A percentile compares a stretch with the other conserved stretches of the same genome.
Conservation (phyloP, 78 protist genomes). For the Cavenderia fasciculata region DNA sequence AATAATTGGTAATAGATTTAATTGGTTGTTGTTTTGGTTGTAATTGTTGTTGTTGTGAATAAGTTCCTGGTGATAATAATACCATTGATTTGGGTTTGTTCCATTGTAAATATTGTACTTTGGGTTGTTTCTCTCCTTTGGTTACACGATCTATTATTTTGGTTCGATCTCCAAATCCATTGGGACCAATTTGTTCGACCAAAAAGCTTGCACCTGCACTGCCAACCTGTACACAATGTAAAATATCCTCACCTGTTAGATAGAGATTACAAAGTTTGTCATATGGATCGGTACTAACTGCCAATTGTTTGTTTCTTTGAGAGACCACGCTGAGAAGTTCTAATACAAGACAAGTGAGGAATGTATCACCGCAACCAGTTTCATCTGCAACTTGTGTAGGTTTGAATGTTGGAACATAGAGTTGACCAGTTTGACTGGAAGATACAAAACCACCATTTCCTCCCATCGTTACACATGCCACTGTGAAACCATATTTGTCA, state of each 20-base stretch:
- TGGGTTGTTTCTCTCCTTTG: conserved; percentile 30
- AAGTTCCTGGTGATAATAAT: too few relatives aligned
- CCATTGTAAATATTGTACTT: conserved; percentile 7
- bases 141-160: conserved; percentile 35
- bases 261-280: too few relatives aligned
- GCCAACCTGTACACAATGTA: conserved; percentile 68
- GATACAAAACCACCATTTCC: conserved; percentile 71
- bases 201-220: conserved; percentile 75
- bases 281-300: not conserved
- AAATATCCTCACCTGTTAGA: not conserved
- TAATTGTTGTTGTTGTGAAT: too few relatives aligned
- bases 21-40: too few relatives aligned
- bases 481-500: conserved; percentile 16
- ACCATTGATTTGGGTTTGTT: too few relatives aligned
- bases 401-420: conserved; percentile 64
- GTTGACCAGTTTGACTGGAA: conserved; percentile 36
- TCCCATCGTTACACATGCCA: conserved; percentile 55
- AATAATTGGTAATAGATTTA: too few relatives aligned
- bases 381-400: conserved; percentile 51
- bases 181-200: conserved; percentile 71
- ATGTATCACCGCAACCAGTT: conserved; percentile 75
- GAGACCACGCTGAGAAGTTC: conserved; percentile 2
- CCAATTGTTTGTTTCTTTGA: not conserved
- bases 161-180: conserved; percentile 44
- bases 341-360: conserved; percentile 40